phyloP scores from a whole-genome alignment of 352 stramenopile genomes.

The Phytophthora sp. region DNA sequence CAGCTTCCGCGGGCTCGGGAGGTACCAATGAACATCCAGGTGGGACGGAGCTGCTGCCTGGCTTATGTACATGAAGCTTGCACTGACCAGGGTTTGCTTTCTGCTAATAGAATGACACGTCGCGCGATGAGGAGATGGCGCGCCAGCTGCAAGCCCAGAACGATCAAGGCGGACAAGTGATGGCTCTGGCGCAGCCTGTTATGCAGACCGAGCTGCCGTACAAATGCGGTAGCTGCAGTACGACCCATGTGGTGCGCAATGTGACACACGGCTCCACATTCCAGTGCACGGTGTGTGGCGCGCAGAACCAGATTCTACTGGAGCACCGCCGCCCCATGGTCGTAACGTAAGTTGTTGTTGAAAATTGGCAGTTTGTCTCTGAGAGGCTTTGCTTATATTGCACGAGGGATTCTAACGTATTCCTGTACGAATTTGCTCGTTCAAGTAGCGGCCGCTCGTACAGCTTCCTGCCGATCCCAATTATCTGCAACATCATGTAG shows the following conservation, averaged over 20 bases:
- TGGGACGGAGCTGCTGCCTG: background rate
- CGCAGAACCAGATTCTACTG: slow-evolving; percentile 70
- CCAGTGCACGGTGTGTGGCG: slow-evolving; percentile 60
- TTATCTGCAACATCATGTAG: slow-evolving; percentile 75
- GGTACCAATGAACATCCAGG: slow-evolving; percentile 23
- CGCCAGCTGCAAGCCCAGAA: slow-evolving; percentile 61
- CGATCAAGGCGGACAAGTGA: slow-evolving; percentile 40
- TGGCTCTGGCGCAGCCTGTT: slow-evolving; percentile 51
- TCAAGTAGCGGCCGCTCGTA: slow-evolving; percentile 39
- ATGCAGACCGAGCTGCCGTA: slow-evolving; percentile 49
- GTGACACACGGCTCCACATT: slow-evolving; percentile 60
- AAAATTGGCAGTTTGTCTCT: background rate
- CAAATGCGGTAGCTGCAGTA: slow-evolving; percentile 72
- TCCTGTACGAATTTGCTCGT: background rate
- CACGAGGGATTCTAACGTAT: background rate
- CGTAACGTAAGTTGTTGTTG: slow-evolving; percentile 49
- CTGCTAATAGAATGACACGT: slow-evolving; percentile 38
- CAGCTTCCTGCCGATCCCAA: slow-evolving; percentile 62
- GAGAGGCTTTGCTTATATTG: background rate
- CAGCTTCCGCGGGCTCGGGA: slow-evolving; percentile 23
- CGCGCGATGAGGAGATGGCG: slow-evolving; percentile 58
- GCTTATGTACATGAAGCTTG: background rate
- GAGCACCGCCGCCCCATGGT: slow-evolving; percentile 44
- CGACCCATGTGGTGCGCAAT: slow-evolving; percentile 68
- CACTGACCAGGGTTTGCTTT: background rate